Evolutionary conservation across 1,284 basidiomycete species (phyloP), one percentile per base, ranked within the genome.

Genomic region (Golubevia sp.): DNA sequence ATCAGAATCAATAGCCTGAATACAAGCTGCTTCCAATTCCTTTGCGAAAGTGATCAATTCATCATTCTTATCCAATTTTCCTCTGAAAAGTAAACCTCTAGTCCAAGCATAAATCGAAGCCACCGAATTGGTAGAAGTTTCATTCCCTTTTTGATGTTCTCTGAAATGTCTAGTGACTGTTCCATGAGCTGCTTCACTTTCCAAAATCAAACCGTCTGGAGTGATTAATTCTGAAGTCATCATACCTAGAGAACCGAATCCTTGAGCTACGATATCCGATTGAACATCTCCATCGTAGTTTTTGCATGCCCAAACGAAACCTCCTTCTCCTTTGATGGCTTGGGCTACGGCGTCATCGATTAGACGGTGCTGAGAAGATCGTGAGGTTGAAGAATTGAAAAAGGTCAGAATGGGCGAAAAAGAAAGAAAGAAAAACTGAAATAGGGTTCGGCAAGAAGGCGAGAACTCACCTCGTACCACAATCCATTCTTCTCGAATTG

Each of bases 71-170:
- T 99, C 96, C 34, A 97, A 88, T 86, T 94, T 94, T 72, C 94
- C 96, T 68, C 96, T 91, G 87, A 96, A 94, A 49, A 70, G 62
- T 48, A 94, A 86, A 1, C 96, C 96, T 57, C 97, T 90, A 18
- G 96, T 99, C 96, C 96, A 99, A 13, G 96, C 96, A 80, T 96
- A 99, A 87, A 99, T 98, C 63, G 93, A 95, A 50, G 96, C 96
- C 72, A 98, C 94, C 44, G 94, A 94, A 89, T 98, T 98, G 65
- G 96, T 99, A 66, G 92, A 83, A 13, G 84, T 97, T 86, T 97
- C 94, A 68, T 91, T 90, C 67, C 85, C 85, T 86, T 97, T 95
- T 86, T 98, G 95, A 85, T 91, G 92, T 86, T 98, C 94, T 64
- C 96, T 91, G 87, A 94, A 99, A 86, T 98, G 96, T 44, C 96